Base-by-base conservation (phyloP, 805 yeast species). In the Sugiyamaella chiloensis region DNA sequence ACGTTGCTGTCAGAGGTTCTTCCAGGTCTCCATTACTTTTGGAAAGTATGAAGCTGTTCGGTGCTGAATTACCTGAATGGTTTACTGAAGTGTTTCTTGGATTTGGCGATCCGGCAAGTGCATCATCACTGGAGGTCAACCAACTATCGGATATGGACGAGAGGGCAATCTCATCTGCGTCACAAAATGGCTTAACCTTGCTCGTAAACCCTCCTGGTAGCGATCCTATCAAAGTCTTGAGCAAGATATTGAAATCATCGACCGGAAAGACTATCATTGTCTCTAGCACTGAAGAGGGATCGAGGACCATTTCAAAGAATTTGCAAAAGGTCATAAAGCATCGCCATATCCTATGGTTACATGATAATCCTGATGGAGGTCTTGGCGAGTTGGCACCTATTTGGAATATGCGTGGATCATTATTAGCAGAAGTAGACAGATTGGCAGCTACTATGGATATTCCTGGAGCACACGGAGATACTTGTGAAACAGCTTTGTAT, bases 31-130 rank as follows among this genome's bases (percentile, higher is more conserved):
- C n/a, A n/a, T n/a, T n/a, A n/a, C n/a, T n/a, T n/a, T n/a, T n/a
- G n/a, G n/a, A n/a, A n/a, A n/a, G n/a, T n/a, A n/a, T n/a, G n/a
- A n/a, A n/a, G n/a, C n/a, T n/a, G n/a, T n/a, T n/a, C n/a, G n/a
- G n/a, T n/a, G n/a, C n/a, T n/a, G n/a, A n/a, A n/a, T 30, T 68
- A 0, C 73, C 73, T 0, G 60, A 56, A 1, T 71, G 75, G 75
- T 42, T 71, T 0, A 31, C 50, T 6, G 67, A 66, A 24, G 40
- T 51, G 14, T 51, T 69, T 21, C 39, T 71, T 27, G 72, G 70
- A 2, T 64, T 57, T 53, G 71, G 70, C 2, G 55, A 53, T 35
- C 61, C 66, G 4, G 16, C 5, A 26, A 21, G 8, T 17, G 6
- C 26, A 8, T 19, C 16, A 41, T 45, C 11, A 51, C 39, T 31